Percentiles rank a stretch among this genome's conserved stretches.
Conservation (phyloP, 2,329 filamentous ascomycete genomes). For the Colletotrichum sp. region DNA sequence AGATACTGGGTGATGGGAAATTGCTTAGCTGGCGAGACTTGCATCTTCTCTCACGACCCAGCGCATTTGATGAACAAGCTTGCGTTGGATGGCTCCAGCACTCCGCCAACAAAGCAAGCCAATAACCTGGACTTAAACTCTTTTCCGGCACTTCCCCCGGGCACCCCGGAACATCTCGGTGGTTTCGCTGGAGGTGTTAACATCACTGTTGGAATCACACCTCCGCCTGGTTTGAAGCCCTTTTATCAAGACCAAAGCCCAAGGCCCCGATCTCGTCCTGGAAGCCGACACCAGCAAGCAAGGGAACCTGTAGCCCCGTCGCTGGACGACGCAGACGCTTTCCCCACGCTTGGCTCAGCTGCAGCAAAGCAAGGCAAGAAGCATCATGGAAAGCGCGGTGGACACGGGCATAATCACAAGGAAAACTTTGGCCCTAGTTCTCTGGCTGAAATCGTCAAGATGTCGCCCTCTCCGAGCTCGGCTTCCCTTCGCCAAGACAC, state of each 20-base stretch:
- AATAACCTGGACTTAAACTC: slow-evolving; percentile 81
- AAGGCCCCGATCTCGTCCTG: slow-evolving; percentile 80
- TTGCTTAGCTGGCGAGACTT: slow-evolving; percentile 90
- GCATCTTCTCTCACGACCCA: slow-evolving; percentile 97
- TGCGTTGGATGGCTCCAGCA: slow-evolving; percentile 71
- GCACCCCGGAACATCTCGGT: slow-evolving; percentile 62
- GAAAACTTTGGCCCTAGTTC: slow-evolving; percentile 75
- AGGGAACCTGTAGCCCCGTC: slow-evolving; percentile 72
- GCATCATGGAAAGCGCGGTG: slow-evolving; percentile 89
- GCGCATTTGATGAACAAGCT: slow-evolving; percentile 84
- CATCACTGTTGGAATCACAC: slow-evolving; percentile 59
- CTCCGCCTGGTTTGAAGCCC: slow-evolving; percentile 74
- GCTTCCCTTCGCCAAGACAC: slow-evolving; percentile 62
- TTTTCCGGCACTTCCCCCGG: slow-evolving; percentile 77
- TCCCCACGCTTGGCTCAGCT: slow-evolving; percentile 84
- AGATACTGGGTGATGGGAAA: slow-evolving; percentile 97
- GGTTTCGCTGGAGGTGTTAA: slow-evolving; percentile 58
- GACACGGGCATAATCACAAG: slow-evolving; percentile 75
- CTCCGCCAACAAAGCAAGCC: slow-evolving; percentile 68
- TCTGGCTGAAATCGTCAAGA: slow-evolving; percentile 91
- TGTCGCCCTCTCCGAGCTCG: slow-evolving; percentile 85
- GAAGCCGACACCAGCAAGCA: slow-evolving; percentile 76
- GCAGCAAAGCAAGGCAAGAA: slow-evolving; percentile 82
- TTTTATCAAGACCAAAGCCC: slow-evolving; percentile 66
- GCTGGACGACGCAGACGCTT: slow-evolving; percentile 94